phyloP scores from a whole-genome alignment of 2,329 filamentous ascomycete species.

The Talaromyces albobiverticillius region DNA sequence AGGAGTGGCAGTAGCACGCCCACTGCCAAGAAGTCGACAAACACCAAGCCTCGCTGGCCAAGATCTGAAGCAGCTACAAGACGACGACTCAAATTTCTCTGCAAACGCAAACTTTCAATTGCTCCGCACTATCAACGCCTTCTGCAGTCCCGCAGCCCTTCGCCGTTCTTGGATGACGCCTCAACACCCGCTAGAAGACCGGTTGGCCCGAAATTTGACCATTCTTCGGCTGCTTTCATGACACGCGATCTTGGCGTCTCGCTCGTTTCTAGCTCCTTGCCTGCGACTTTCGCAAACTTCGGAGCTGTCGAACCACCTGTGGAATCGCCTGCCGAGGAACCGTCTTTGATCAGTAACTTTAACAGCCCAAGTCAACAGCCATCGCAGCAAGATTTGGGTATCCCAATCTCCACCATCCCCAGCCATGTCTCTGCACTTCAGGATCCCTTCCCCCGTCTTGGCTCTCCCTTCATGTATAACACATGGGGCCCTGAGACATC shows the following conservation, averaged over 20 bases:
- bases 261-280: constrained; percentile 40
- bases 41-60: constrained; percentile 50
- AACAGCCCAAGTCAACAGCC: constrained; percentile 11
- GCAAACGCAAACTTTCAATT: constrained; percentile 60
- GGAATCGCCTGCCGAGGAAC: constrained; percentile 16
- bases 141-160: constrained; percentile 59
- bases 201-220: background rate
- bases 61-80: constrained; percentile 58
- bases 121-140: constrained; percentile 64
- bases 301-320: background rate
- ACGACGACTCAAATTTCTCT: constrained; percentile 57
- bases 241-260: constrained; percentile 46
- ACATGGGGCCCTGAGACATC: constrained; percentile 47
- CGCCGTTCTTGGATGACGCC: constrained; percentile 49
- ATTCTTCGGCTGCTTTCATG: constrained; percentile 32
- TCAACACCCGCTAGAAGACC: constrained; percentile 25
- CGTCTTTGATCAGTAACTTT: constrained; percentile 13
- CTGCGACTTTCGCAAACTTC: constrained; percentile 29
- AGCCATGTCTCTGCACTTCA: constrained; percentile 13
- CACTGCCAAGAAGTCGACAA: constrained; percentile 29
- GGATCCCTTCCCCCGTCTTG: constrained; percentile 41
- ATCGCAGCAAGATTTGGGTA: constrained; percentile 9
- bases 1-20: constrained; percentile 50
- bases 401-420: background rate
- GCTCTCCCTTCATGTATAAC: constrained; percentile 49